Percentiles rank a stretch among this genome's conserved stretches.
Conservation (phyloP, 805 yeast genomes). For the Kuraishia cidri region DNA sequence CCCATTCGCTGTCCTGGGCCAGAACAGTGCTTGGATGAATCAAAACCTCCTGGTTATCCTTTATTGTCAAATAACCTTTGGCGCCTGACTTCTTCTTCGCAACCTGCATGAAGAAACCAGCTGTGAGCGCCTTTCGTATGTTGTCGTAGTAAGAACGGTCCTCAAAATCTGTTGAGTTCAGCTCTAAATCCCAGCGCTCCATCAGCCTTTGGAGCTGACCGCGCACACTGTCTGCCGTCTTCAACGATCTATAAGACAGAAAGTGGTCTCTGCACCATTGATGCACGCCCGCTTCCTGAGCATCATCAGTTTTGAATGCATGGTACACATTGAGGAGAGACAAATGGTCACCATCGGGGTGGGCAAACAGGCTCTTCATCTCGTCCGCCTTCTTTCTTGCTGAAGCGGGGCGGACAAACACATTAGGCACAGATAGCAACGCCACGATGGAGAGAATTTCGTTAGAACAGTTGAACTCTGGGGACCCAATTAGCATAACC, state of each 20-base stretch:
- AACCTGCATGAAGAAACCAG: constrained; percentile 98
- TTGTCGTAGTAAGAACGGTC: constrained; percentile 63
- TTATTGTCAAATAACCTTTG: constrained; percentile 82
- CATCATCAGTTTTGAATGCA: constrained; percentile 73
- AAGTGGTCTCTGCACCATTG: constrained; percentile 92
- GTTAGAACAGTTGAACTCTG: constrained; percentile 79
- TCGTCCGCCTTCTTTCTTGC: constrained; percentile 90
- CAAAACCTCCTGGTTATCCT: constrained; percentile 93
- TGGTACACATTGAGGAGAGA: constrained; percentile 84
- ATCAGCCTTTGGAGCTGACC: constrained; percentile 74
- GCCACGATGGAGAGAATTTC: constrained; percentile 87
- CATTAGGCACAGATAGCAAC: constrained; percentile 84
- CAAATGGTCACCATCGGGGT: constrained; percentile 91
- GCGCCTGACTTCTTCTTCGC: constrained; percentile 84
- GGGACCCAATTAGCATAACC: constrained; percentile 82
- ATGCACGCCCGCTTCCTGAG: constrained; percentile 51
- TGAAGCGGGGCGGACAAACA: constrained; percentile 87
- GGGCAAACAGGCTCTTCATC: constrained; percentile 79
- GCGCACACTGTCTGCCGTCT: constrained; percentile 82
- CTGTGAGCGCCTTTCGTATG: constrained; percentile 75
- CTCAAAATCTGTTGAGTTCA: constrained; percentile 59
- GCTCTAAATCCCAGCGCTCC: constrained; percentile 70
- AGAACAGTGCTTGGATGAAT: constrained; percentile 91
- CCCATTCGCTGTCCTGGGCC: constrained; percentile 88
- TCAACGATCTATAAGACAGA: constrained; percentile 73